phyloP scores from a whole-genome alignment of 2,329 filamentous ascomycete genomes.

The Pseudofabraea citricarpa region DNA sequence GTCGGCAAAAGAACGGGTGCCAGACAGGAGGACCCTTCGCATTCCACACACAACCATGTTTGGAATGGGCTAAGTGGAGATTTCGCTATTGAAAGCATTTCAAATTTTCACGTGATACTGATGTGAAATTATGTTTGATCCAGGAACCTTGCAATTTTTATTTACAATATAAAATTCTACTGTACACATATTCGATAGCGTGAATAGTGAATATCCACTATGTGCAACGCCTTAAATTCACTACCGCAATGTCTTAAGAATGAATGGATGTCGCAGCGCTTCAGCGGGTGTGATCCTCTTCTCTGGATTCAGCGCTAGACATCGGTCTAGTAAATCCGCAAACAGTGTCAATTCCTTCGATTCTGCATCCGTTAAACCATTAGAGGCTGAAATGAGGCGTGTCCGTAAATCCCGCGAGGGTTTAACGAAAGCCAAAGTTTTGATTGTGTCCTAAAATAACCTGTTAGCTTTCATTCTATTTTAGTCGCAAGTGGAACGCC shows the following conservation, averaged over 20 bases:
- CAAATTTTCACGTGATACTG: too few species aligned
- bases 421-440: constrained; percentile 65
- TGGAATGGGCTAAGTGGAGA: too few species aligned
- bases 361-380: constrained; percentile 69
- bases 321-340: constrained; percentile 82
- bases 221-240: too few species aligned
- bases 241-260: constrained; percentile 33
- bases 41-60: too few species aligned
- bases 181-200: too few species aligned
- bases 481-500: neutral
- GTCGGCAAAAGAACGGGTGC: too few species aligned
- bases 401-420: constrained; percentile 78
- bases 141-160: too few species aligned
- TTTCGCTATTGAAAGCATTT: too few species aligned
- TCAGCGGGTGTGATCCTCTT: constrained; percentile 85
- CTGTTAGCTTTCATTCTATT: neutral
- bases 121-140: too few species aligned
- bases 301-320: constrained; percentile 84
- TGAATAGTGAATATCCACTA: too few species aligned
- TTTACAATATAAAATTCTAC: too few species aligned
- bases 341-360: constrained; percentile 77
- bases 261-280: constrained; percentile 86
- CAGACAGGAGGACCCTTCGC: too few species aligned
- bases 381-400: constrained; percentile 68
- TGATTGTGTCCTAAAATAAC: constrained; percentile 53